A percentile compares a stretch with the other conserved stretches of the same genome.
These are phyloP conservation scores for Aphanomyces stellatus DNA, from an alignment of 352 stramenopile genomes.

Conservation along the genomic window DNA sequence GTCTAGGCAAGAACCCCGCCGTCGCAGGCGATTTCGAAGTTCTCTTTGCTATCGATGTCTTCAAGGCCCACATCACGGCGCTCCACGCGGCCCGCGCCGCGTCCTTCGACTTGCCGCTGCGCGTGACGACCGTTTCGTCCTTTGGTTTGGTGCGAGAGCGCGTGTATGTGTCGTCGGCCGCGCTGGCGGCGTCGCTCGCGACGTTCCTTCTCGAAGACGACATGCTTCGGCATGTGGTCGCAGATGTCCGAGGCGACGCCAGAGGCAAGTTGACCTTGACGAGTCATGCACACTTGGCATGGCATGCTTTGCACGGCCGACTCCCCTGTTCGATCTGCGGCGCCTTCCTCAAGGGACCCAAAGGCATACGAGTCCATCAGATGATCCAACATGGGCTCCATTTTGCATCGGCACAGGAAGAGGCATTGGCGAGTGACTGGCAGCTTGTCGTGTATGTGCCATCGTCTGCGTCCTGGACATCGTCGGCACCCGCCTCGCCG, in stretches of 20 bases:
- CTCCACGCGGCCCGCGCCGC: not conserved
- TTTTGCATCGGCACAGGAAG: not conserved
- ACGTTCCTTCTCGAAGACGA: not conserved
- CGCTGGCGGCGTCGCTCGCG: not conserved
- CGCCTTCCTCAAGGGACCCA: not conserved
- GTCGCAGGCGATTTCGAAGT: not conserved
- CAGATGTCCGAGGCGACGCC: not conserved
- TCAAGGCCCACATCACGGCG: slow-evolving; percentile 7
- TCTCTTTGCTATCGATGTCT: slow-evolving; percentile 10
- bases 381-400: not conserved
- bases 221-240: not conserved
- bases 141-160: not conserved
- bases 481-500: not conserved
- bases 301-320: not conserved
- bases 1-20: not conserved
- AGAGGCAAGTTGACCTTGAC: slow-evolving; percentile 5
- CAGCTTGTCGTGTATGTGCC: slow-evolving; percentile 3
- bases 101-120: not conserved
- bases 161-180: not conserved
- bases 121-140: not conserved
- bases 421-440: not conserved
- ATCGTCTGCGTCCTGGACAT: not conserved
- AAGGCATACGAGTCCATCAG: slow-evolving; percentile 1
- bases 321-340: slow-evolving; percentile 2
- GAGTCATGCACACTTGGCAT: not conserved